Base-by-base conservation (phyloP, 202 grass and related monocot genomes). In the Musa balbisiana region DNA sequence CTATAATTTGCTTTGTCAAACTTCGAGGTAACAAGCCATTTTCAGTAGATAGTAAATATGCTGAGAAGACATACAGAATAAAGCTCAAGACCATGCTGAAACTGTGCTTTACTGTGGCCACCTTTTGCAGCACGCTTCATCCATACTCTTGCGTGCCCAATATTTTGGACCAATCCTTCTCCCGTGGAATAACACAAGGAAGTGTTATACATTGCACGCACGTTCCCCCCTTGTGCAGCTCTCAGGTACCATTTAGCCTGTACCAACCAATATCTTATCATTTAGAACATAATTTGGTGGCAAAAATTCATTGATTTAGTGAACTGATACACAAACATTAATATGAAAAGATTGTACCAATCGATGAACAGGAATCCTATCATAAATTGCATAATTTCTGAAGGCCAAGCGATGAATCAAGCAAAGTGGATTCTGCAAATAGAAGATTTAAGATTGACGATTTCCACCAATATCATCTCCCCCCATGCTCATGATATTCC, bases 121-220 rank as follows among this genome's bases (percentile, higher is more conserved):
- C 82, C 88, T 21, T 92, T 82, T 55, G 89, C 89, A 86, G 89
- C 89, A 74, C 83, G 69, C 74, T 89, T 84, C 77, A 92, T 50
- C 89, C 89, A 92, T 54, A 64, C 80, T 79, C 86, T 92, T 63
- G 89, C 79, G 69, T 70, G 80, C 43, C 60, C 51, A 25, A 64
- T 69, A 77, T 92, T 84, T n/a, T 64, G 86, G 49, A 81, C 14
- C 69, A 88, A 76, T 56, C 89, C 89, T 88, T 92, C 89, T 84
- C 86, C 84, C 0, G 33, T 80, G 73, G 49, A 78, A 62, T 89
- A 88, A 63, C 89, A 92, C 65, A 92, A 80, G 64, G 86, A 88
- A 84, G 83, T 77, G 43, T 92, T 92, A 84, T 92, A 92, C 89
- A 92, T 92, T 56, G 86, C 89, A 26, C 89, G 79, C 27, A 84